Evolutionary conservation across 169 alveolate species (phyloP), one percentile per base, ranked within the genome.

Genomic region (Cardiosporidium cionae): DNA sequence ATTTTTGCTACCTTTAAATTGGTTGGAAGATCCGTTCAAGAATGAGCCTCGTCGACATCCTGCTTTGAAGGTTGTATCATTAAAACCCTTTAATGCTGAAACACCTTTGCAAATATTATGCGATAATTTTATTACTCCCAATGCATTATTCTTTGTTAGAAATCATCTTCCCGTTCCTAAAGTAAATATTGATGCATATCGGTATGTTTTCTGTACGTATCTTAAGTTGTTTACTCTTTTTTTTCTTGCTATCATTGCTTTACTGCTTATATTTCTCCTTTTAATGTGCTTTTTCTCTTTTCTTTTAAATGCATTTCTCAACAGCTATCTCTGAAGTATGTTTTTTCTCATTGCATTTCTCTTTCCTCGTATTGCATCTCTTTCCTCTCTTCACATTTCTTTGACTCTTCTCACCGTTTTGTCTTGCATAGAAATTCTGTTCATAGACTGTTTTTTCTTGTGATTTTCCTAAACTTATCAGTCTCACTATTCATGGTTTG

Each of bases 131-230:
- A 29, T 54, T 29, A 86, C 91, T 32, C 89, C 90, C 2, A 66
- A 44, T 7, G 52, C 34, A 3, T 80, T 74, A 23, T 83, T 76
- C 68, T 86, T 81, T 58, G 73, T 84, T 2, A 65, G 91, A 63
- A 80, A 84, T 67, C 91, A 84, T 65, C 71, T 80, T 16, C 78
- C 84, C 5, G 90, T 86, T 4, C 91, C 91, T 53, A 0, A 52
- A 34, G 58, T 69, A 54, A 74, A 35, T 1, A 74, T 62, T 22
- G 36, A 53, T 3, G 22, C 2, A 25, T 66, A 34, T 16, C 70
- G 65, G 62, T 29, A 29, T 3, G 1, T 3, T 29, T 29, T 25
- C 23, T 53, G 3, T 3, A 29, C 65, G 1, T 29, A 1, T 53
- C 6, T 3, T 6, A 3, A 29, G 3, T 53, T 29, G 3, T 25